These are phyloP conservation scores for Thermothelomyces thermophilus DNA, from an alignment of 2,329 filamentous ascomycete species.

Conservation along the genomic window DNA sequence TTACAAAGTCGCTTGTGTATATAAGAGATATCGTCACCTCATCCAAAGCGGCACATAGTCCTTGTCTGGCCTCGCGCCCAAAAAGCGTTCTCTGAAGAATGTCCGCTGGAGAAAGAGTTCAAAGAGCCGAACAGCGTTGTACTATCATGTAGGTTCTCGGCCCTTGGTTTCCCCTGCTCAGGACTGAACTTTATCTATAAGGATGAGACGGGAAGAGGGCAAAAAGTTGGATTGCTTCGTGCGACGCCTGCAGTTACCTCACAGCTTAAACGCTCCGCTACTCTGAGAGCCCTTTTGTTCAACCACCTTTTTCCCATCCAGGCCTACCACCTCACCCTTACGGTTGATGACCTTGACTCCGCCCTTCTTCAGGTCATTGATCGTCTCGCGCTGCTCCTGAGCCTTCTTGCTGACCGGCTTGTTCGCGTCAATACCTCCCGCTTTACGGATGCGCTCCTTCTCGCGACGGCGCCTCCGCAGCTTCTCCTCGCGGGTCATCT, in stretches of 20 bases:
- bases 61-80: no score
- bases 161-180: no score
- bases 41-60: no score
- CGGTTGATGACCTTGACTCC: constrained; percentile 88
- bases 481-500: constrained; percentile 86
- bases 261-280: constrained; percentile 58
- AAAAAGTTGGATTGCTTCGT: no score
- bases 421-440: constrained; percentile 31
- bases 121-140: no score
- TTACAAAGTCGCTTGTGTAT: no score
- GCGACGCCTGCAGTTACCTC: neutral
- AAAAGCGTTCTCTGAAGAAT: no score
- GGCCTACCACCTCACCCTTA: constrained; percentile 77
- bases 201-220: no score
- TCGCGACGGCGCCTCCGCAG: constrained; percentile 66
- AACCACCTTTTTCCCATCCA: constrained; percentile 71
- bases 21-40: no score
- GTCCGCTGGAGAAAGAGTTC: no score
- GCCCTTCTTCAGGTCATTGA: constrained; percentile 51
- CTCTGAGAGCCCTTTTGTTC: constrained; percentile 40
- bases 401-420: constrained; percentile 53
- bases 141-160: no score
- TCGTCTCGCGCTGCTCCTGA: constrained; percentile 44
- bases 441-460: constrained; percentile 77
- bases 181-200: no score